Percentiles rank a stretch among this genome's conserved stretches.
Conservation (phyloP, 768 basidiomycete genomes). For the Dioszegia hungarica region DNA sequence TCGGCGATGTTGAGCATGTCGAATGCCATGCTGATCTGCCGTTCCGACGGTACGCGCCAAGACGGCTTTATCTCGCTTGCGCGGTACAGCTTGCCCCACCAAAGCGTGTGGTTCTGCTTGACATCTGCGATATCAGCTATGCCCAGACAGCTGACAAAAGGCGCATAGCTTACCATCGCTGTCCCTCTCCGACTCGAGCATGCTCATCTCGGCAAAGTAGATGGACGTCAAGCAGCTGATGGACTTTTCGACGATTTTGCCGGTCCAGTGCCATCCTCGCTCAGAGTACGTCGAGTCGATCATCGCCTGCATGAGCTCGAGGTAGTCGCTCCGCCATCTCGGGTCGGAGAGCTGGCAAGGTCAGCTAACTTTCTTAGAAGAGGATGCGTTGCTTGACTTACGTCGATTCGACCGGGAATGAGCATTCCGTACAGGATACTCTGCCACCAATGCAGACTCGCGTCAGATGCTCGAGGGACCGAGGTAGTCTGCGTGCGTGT, state of each 20-base stretch:
- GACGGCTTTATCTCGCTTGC: conserved; percentile 70
- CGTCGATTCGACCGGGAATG: conserved; percentile 25
- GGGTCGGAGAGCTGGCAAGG: conserved; percentile 20
- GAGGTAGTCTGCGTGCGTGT: conserved; percentile 58
- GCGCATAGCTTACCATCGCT: conserved; percentile 57
- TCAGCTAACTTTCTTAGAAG: not conserved
- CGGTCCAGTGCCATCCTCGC: conserved; percentile 74
- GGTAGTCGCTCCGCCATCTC: conserved; percentile 14
- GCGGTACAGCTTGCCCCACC: conserved; percentile 75
- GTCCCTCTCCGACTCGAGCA: conserved; percentile 73
- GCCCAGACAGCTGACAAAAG: not conserved
- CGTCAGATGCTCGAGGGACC: conserved; percentile 61
- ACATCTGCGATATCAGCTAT: conserved; percentile 55
- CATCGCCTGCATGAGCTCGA: conserved; percentile 58
- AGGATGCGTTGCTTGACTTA: conserved; percentile 1
- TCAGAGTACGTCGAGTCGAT: conserved; percentile 71
- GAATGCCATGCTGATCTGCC: conserved; percentile 71
- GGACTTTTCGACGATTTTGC: conserved; percentile 67
- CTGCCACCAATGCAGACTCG: conserved; percentile 73
- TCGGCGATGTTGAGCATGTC: conserved; percentile 65
- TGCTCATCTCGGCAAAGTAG: conserved; percentile 74
- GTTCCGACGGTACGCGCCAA: conserved; percentile 69
- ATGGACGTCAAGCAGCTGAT: conserved; percentile 72
- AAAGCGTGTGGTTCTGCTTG: conserved; percentile 61
- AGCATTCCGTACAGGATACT: conserved; percentile 33